Evolutionary conservation across 306 rosid species (phyloP).

Genomic region (Begonia masoniana): DNA sequence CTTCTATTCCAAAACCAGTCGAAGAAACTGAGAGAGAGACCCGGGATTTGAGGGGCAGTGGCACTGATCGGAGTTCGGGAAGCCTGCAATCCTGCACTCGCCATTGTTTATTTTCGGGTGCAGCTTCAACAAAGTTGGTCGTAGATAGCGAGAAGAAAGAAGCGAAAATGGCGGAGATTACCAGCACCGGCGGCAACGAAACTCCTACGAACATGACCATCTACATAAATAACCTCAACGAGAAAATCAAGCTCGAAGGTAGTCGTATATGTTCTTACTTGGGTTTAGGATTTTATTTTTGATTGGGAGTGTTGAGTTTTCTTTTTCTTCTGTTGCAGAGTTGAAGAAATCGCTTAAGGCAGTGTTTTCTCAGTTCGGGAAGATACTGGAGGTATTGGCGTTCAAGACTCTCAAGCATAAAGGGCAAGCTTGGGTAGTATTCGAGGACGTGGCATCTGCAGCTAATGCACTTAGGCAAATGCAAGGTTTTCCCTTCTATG

Average conservation of each 20-base stretch:
- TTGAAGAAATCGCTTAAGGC: slow-evolving; percentile 84
- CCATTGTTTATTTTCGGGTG: not conserved
- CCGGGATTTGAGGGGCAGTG: no score
- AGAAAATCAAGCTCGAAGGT: slow-evolving; percentile 95
- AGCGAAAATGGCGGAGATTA: slow-evolving; percentile 51
- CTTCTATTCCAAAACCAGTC: no score
- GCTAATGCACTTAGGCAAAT: slow-evolving; percentile 86
- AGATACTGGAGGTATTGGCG: slow-evolving; percentile 81
- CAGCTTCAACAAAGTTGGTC: not conserved
- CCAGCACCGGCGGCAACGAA: slow-evolving; percentile 26
- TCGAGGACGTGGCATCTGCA: slow-evolving; percentile 80
- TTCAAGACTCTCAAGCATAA: slow-evolving; percentile 87
- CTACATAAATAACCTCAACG: slow-evolving; percentile 90
- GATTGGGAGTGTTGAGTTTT: not conserved
- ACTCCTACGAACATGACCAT: slow-evolving; percentile 56
- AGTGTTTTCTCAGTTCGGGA: slow-evolving; percentile 93
- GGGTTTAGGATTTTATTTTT: not conserved
- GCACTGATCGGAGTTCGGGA: no score
- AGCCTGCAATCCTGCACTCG: no score
- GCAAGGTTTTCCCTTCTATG: slow-evolving; percentile 98
- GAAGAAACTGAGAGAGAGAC: no score
- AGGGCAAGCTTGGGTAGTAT: slow-evolving; percentile 97
- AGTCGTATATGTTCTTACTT: not conserved
- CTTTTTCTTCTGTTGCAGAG: slow-evolving; percentile 20
- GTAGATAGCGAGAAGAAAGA: not conserved